These are phyloP conservation scores for Aureobasidium leucospermi DNA, from an alignment of 2,329 filamentous ascomycete species.

Conservation along the genomic window DNA sequence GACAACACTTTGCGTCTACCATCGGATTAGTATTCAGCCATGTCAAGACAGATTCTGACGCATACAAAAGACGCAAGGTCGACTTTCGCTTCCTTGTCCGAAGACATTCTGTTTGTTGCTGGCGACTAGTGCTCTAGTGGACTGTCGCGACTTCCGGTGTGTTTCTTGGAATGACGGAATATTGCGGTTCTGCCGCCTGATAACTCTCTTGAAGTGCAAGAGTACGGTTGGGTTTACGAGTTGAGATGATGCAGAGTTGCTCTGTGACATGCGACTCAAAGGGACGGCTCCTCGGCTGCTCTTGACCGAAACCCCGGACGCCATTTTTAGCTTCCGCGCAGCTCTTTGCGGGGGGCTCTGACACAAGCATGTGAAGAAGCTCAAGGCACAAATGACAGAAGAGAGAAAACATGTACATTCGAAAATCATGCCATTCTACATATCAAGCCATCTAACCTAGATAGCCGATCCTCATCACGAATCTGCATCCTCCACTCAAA, in stretches of 20 bases:
- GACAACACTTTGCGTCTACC: slow-evolving; percentile 52
- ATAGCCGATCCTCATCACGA: background rate
- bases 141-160: background rate
- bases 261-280: background rate
- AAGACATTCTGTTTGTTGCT: background rate
- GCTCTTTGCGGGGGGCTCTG: background rate
- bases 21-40: background rate
- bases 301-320: slow-evolving; percentile 7
- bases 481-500: background rate
- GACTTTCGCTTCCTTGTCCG: slow-evolving; percentile 13
- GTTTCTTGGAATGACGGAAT: background rate
- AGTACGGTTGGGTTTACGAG: background rate
- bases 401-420: slow-evolving; percentile 4
- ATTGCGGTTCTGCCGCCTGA: background rate
- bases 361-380: background rate
- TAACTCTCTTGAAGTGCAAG: background rate
- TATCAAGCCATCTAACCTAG: background rate
- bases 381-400: no score
- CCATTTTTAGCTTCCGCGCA: background rate
- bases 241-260: background rate
- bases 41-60: background rate
- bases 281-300: background rate
- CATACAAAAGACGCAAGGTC: slow-evolving; percentile 12
- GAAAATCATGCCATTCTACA: slow-evolving; percentile 5
- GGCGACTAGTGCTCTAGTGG: background rate